These are phyloP conservation scores for Penicillium pancosmium DNA, from an alignment of 495 filamentous ascomycete genomes.

Conservation along the genomic window DNA sequence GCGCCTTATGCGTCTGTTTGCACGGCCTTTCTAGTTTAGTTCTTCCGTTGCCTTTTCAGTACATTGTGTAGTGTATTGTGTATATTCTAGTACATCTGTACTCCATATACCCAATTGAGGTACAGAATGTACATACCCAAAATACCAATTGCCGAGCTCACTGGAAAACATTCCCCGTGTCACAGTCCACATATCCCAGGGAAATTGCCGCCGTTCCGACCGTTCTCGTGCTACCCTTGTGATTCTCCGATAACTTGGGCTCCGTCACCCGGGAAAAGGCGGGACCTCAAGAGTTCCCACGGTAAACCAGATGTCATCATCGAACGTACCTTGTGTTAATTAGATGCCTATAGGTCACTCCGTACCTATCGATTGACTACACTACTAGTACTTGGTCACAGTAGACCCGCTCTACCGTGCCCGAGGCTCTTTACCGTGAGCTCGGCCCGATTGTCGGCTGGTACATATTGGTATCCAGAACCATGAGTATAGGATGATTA, in stretches of 20 bases:
- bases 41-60: no score
- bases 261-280: slow-evolving; percentile 24
- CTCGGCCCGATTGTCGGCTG: slow-evolving; percentile 24
- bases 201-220: slow-evolving; percentile 10
- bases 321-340: no score
- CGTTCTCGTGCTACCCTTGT: slow-evolving; percentile 23
- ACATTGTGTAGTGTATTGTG: no score
- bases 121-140: no score
- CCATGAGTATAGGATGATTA: slow-evolving; percentile 19
- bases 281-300: slow-evolving; percentile 10
- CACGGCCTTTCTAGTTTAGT: no score
- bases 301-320: slow-evolving; percentile 9
- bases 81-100: no score
- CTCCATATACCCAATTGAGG: no score
- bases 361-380: no score
- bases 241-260: slow-evolving; percentile 5
- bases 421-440: background rate
- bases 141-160: background rate
- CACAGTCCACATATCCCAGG: background rate
- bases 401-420: no score
- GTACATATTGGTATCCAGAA: background rate
- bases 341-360: no score
- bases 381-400: no score
- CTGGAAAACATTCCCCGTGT: background rate
- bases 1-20: background rate